phyloP scores from a whole-genome alignment of 352 stramenopile species.

The Chrysophaeum taylorii region DNA sequence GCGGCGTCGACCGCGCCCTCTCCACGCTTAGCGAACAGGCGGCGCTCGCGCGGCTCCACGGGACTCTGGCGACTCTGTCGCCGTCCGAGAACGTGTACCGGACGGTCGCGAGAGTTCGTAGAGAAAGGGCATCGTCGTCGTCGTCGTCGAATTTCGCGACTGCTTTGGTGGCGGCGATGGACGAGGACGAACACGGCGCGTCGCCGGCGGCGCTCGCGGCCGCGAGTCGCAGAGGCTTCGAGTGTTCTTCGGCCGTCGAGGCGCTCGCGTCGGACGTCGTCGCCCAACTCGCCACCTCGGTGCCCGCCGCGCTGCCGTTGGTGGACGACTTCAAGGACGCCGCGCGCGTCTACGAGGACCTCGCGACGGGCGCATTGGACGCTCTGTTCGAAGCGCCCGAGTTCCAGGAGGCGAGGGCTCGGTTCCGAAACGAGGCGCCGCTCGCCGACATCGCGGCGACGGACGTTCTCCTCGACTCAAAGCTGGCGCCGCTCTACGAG shows the following conservation, averaged over 20 bases:
- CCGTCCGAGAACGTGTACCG: neutral
- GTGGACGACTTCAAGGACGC: slow-evolving; percentile 1
- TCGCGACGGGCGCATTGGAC: neutral
- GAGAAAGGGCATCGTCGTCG: no score
- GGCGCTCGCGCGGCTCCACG: neutral
- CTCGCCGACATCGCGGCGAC: no score
- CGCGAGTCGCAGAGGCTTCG: neutral
- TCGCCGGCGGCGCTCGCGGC: neutral
- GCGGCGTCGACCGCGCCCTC: slow-evolving; percentile 5
- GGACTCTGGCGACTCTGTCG: slow-evolving; percentile 8
- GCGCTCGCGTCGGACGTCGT: neutral
- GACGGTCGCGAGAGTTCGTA: neutral
- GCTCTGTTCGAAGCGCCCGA: slow-evolving; percentile 7
- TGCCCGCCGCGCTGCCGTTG: neutral
- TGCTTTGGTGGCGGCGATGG: neutral
- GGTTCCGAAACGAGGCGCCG: no score
- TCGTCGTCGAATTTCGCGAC: neutral
- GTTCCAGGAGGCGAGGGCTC: no score
- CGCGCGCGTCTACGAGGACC: neutral
- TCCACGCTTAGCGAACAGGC: neutral
- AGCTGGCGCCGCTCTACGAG: no score
- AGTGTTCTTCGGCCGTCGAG: neutral
- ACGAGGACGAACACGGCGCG: slow-evolving; percentile 12
- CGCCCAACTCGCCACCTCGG: neutral
- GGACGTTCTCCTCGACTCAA: no score